A percentile compares a stretch with the other conserved stretches of the same genome.
phyloP scores from a whole-genome alignment of 768 basidiomycete species.

The Cystofilobasidium capitatum region DNA sequence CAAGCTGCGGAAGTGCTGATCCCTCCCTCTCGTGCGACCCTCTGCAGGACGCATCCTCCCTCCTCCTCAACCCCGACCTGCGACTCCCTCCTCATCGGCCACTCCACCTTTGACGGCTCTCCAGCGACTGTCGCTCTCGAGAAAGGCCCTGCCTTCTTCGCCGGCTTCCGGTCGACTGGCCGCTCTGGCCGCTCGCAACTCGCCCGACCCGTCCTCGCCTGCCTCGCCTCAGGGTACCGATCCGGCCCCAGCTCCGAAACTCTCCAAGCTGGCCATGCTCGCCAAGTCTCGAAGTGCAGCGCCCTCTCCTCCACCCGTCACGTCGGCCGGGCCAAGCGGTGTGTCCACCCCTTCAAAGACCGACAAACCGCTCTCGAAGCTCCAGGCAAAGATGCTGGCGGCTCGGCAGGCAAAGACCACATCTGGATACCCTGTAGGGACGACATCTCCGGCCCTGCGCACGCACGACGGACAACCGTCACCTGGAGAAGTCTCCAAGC shows the following conservation, averaged over 20 bases:
- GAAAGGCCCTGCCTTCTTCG: conserved; percentile 32
- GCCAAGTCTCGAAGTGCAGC: conserved; percentile 20
- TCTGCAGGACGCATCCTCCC: background rate
- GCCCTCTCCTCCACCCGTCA: background rate
- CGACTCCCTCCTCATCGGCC: background rate
- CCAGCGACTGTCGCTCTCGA: conserved; percentile 45
- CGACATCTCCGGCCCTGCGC: conserved; percentile 23
- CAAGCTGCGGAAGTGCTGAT: background rate
- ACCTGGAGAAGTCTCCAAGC: background rate
- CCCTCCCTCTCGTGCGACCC: background rate
- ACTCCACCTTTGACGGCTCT: conserved; percentile 33
- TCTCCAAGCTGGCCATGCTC: conserved; percentile 26
- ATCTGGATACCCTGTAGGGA: conserved; percentile 17
- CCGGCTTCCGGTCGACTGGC: conserved; percentile 27
- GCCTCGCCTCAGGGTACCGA: background rate
- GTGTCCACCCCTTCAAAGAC: background rate
- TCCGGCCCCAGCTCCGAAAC: conserved; percentile 16
- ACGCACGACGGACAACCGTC: background rate
- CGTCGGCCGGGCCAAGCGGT: background rate
- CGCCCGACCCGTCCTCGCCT: conserved; percentile 17
- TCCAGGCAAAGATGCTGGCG: conserved; percentile 24
- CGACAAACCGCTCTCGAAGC: conserved; percentile 25
- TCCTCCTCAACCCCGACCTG: background rate
- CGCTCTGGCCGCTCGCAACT: conserved; percentile 25
- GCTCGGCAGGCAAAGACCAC: conserved; percentile 16